A percentile compares a stretch with the other conserved stretches of the same genome.
phyloP scores from a whole-genome alignment of 371 early-diverging fungal genomes.

The Syncephalis fuscata region DNA sequence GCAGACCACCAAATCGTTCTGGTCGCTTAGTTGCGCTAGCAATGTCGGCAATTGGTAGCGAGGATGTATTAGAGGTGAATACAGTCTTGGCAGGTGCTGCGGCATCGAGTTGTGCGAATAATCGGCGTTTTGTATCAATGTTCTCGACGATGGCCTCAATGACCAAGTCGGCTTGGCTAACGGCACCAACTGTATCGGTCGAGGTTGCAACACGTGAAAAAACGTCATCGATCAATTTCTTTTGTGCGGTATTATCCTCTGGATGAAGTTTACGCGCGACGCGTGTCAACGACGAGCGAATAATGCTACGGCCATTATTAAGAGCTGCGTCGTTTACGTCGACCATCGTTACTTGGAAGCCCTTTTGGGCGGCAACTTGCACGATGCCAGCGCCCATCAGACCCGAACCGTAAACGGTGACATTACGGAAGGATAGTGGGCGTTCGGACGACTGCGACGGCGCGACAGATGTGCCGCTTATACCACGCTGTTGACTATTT shows the following conservation, averaged over 20 bases:
- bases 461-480: too few relatives aligned
- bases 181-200: constrained; percentile 38
- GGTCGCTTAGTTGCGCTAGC: constrained; percentile 42
- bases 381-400: constrained; percentile 93
- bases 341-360: constrained; percentile 73
- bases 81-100: constrained; percentile 57
- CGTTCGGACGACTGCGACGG: too few relatives aligned
- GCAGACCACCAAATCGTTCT: constrained; percentile 69
- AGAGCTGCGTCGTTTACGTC: constrained; percentile 58
- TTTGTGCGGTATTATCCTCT: constrained; percentile 39
- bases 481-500: too few relatives aligned
- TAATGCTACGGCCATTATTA: constrained; percentile 62
- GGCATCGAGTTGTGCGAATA: constrained; percentile 54
- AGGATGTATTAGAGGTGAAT: constrained; percentile 85
- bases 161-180: constrained; percentile 37
- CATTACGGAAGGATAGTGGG: constrained; percentile 1
- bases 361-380: constrained; percentile 79
- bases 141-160: constrained; percentile 95
- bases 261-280: constrained; percentile 80
- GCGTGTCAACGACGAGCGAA: constrained; percentile 57
- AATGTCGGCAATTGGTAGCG: constrained; percentile 69
- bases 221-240: constrained; percentile 43
- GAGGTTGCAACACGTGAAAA: constrained; percentile 40
- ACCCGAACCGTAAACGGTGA: constrained; percentile 65
- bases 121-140: constrained; percentile 59